phyloP scores from a whole-genome alignment of 2,329 filamentous ascomycete species.

The Gremmenia infestans region DNA sequence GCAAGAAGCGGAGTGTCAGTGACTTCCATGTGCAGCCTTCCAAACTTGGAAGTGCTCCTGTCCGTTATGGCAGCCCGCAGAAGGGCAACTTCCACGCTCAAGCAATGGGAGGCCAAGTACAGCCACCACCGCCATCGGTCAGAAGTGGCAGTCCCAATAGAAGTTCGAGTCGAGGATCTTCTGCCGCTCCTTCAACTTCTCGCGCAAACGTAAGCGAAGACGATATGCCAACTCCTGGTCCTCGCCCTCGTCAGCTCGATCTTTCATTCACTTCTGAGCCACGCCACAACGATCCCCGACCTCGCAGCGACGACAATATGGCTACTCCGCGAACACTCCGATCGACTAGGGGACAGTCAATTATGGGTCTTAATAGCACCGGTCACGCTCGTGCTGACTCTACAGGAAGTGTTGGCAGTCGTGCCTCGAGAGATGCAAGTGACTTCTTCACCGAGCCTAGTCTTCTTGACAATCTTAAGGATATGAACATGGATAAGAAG shows the following conservation, averaged over 20 bases:
- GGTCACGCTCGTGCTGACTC: not conserved
- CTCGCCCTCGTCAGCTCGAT: constrained; percentile 4
- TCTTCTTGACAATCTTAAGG: not conserved
- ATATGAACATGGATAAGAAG: not conserved
- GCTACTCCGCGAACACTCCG: constrained; percentile 17
- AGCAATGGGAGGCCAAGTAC: not conserved
- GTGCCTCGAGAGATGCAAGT: not conserved
- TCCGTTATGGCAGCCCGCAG: not conserved
- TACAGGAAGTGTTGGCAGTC: not conserved
- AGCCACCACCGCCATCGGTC: not conserved
- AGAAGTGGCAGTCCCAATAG: not conserved
- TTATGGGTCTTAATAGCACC: not conserved
- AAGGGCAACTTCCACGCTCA: not conserved
- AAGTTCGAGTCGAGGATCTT: not conserved
- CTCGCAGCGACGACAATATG: not conserved
- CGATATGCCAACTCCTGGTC: constrained; percentile 12
- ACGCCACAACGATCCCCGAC: constrained; percentile 1
- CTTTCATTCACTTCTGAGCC: constrained; percentile 15
- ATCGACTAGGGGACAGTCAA: constrained; percentile 17
- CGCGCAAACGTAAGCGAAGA: not conserved
- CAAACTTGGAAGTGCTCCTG: constrained; percentile 4
- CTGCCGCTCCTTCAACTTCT: not conserved
- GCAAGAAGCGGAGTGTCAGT: not conserved
- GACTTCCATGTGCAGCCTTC: not conserved
- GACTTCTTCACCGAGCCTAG: constrained; percentile 4